Evolutionary conservation across 164 flowering plant genomes (phyloP), one percentile per base, ranked within the genome.

Genomic region (Chimonanthus salicifolius): DNA sequence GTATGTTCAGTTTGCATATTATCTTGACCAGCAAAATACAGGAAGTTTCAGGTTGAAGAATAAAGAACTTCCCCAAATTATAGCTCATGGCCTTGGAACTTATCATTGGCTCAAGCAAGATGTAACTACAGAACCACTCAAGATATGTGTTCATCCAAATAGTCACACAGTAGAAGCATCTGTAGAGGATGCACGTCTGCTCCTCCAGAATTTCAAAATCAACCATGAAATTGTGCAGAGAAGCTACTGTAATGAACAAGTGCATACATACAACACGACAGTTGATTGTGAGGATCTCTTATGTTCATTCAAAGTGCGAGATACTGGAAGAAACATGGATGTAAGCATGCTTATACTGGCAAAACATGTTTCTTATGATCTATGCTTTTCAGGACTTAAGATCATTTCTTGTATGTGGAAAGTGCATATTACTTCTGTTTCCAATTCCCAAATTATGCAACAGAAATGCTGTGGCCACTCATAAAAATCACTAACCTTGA

Each of bases 41-140:
- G 85, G 84, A 20, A 72, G 78, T 54, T 80, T 78, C 74, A 82
- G 63, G 64, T 69, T 85, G 76, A 75, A 79, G 83, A 81, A 84
- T 50, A 78, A 71, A 71, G 78, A 82, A 76, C 64, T 73, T 4
- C 48, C 48, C n/a, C 78, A 82, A 70, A 62, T 81, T 81, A 66
- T 89, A 72, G 94, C 92, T 51, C 99, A 95, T 83, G 99, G 98
- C 66, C 91, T 95, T 77, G 99, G 99, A 83, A 95, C 99, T 16
- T 95, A 88, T 77, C 74, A 74, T 67, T 95, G 99, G 99, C 91
- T 95, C 71, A 81, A 80, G 77, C 94, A 93, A 74, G 97, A 95
- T 77, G 90, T 92, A 49, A 80, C 86, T 43, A 64, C 68, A 51
- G 77, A 84, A 72, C 80, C 87, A 74, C 83, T 92, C 11, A 81